Conservation (phyloP, 1,284 basidiomycete genomes). For the Porodaedalea pini region DNA sequence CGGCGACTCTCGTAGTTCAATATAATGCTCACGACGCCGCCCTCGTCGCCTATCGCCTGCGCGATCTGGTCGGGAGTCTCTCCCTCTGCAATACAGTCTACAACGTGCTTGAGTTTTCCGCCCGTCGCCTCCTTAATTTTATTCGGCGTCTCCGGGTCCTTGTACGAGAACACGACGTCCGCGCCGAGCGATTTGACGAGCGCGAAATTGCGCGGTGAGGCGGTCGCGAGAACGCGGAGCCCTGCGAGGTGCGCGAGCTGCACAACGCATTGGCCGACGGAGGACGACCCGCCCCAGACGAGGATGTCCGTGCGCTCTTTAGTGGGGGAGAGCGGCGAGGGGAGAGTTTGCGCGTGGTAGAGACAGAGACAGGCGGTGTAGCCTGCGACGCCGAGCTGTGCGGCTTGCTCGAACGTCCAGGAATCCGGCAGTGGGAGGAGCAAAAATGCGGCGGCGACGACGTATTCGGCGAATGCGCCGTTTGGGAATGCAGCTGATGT, state of each 20-base stretch:
- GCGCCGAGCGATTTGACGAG: slow-evolving; percentile 40
- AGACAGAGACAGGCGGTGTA: slow-evolving; percentile 27
- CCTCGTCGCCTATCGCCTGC: slow-evolving; percentile 9
- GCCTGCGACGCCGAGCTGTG: slow-evolving; percentile 26
- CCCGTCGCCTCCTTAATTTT: slow-evolving; percentile 25
- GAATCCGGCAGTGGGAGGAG: slow-evolving; percentile 30
- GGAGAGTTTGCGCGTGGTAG: slow-evolving; percentile 24
- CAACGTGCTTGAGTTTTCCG: slow-evolving; percentile 20
- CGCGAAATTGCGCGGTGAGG: slow-evolving; percentile 37
- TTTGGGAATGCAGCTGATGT: slow-evolving; percentile 5
- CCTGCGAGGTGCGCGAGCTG: slow-evolving; percentile 39
- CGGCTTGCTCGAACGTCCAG: slow-evolving; percentile 31
- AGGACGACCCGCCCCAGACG: slow-evolving; percentile 40
- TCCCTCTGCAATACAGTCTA: slow-evolving; percentile 25
- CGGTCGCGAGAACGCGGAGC: slow-evolving; percentile 38
- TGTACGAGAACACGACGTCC: slow-evolving; percentile 35
- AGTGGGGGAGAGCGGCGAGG: slow-evolving; percentile 22
- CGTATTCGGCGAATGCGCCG: slow-evolving; percentile 20
- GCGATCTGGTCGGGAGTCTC: slow-evolving; percentile 20
- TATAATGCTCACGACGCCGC: slow-evolving; percentile 7
- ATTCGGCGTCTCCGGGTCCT: slow-evolving; percentile 25
- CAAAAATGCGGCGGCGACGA: slow-evolving; percentile 26
- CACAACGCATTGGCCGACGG: slow-evolving; percentile 40
- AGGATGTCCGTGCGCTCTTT: slow-evolving; percentile 27
- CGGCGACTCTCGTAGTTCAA: slow-evolving; percentile 1